Conservation (phyloP, 768 basidiomycete genomes). For the Tremella yokohamensis region DNA sequence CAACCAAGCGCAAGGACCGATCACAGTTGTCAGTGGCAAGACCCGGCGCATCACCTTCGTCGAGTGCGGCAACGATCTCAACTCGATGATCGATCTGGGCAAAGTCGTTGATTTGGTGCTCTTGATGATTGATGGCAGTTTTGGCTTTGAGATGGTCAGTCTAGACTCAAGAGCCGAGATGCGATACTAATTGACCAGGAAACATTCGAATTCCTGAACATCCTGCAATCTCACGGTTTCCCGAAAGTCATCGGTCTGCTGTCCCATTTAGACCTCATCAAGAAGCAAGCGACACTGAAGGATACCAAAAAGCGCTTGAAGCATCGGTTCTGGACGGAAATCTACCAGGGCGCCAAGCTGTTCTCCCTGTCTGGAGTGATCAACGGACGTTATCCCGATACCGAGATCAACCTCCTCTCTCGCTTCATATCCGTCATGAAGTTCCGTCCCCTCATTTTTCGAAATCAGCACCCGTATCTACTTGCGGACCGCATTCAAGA, state of each 20-base stretch:
- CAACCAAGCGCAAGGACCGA: conserved; percentile 82
- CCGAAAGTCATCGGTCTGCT: conserved; percentile 97
- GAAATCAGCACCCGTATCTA: conserved; percentile 91
- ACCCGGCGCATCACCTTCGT: conserved; percentile 89
- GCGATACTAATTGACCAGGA: conserved; percentile 59
- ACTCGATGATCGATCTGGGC: conserved; percentile 96
- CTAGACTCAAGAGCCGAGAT: conserved; percentile 1
- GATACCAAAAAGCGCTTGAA: conserved; percentile 91
- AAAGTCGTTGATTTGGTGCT: conserved; percentile 95
- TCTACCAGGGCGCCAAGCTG: conserved; percentile 96
- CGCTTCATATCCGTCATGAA: conserved; percentile 98
- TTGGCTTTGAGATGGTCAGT: conserved; percentile 96
- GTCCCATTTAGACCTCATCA: conserved; percentile 93
- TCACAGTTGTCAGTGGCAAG: conserved; percentile 92
- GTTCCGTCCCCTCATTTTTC: conserved; percentile 92
- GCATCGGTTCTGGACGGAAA: conserved; percentile 99
- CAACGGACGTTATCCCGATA: conserved; percentile 95
- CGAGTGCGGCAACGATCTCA: conserved; percentile 95
- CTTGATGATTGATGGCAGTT: conserved; percentile 95
- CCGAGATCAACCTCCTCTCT: conserved; percentile 90
- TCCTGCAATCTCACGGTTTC: conserved; percentile 94
- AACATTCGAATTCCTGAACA: conserved; percentile 97
- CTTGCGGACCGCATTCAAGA: conserved; percentile 93
- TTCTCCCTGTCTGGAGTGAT: conserved; percentile 96
- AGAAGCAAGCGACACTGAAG: conserved; percentile 78